Base-by-base conservation (phyloP, 495 filamentous ascomycete genomes). In the Cercophora scortea region DNA sequence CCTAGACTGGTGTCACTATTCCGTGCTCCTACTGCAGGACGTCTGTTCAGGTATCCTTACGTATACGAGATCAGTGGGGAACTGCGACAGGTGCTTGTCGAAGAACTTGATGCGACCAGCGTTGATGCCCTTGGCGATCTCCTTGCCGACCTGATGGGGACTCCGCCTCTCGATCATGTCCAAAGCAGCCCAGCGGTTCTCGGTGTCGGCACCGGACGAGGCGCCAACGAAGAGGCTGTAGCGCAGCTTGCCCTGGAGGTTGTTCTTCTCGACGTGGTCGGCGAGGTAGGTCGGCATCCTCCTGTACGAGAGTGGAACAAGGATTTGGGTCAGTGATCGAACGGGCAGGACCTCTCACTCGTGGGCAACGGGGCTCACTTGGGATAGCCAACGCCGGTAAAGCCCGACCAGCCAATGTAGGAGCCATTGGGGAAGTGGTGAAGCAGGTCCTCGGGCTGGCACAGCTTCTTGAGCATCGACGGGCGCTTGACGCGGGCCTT, bases 41-140 rank as follows among this genome's bases (percentile, higher is more conserved):
- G 25, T 25, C 7, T 13, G 17, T 19, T 41, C 25, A 32, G 8
- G 35, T 17, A 34, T 32, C 6, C 60, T 9, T 62, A 62, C 60
- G 63, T 89, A 89, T 50, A 92, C 83, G 56, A 95, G 71, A 72
- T 95, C 90, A 42, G 85, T 81, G 19, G 90, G 90, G 67, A 95
- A 95, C 89, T 94, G 95, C 69, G 82, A 87, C 58, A 95, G 65
- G 74, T 95, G 90, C 71, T 95, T 88, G 63, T 95, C 90, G 53
- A 95, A 95, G 71, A 95, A 95, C 43, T 90, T 85, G 58, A 95
- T 95, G 49, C 84, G 79, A 11, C 89, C 90, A 55, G 82, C 82
- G 63, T 95, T 95, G 69, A 95, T 94, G 3, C 90, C 89, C 73
- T 89, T 92, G 45, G 89, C 78, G 52, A 95, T 95, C 52, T 86